A percentile compares a stretch with the other conserved stretches of the same genome.
Evolutionary conservation across 2,329 filamentous ascomycete genomes (phyloP).

Genomic region (Parascedosporium putredinis): DNA sequence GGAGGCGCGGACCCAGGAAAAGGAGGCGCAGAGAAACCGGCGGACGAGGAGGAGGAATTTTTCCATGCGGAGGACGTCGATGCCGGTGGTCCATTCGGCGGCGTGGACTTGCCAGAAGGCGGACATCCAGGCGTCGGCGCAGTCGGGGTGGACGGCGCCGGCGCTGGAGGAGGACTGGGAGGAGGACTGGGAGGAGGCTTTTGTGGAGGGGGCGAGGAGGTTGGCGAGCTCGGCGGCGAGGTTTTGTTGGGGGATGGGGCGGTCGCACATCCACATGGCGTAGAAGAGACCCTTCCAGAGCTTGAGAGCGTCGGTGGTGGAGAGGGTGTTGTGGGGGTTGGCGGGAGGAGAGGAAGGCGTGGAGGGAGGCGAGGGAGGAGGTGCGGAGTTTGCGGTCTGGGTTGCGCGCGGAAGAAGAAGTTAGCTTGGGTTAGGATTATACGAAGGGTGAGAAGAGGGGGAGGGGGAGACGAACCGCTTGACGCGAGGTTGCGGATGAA

Average conservation of each 20-base stretch:
- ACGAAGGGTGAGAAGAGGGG: not conserved
- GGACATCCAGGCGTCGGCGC: slow-evolving; percentile 37
- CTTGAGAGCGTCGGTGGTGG: slow-evolving; percentile 65
- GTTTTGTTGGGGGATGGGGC: slow-evolving; percentile 74
- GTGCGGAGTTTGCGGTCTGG: slow-evolving; percentile 69
- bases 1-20: slow-evolving; percentile 34
- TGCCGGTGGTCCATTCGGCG: slow-evolving; percentile 57
- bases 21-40: slow-evolving; percentile 63
- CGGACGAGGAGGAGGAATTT: slow-evolving; percentile 85
- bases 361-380: slow-evolving; percentile 65
- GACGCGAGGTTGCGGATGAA: slow-evolving; percentile 79
- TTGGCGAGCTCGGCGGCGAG: slow-evolving; percentile 69
- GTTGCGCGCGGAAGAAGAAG: not conserved
- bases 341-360: slow-evolving; percentile 61
- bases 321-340: slow-evolving; percentile 34
- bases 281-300: slow-evolving; percentile 95
- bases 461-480: slow-evolving; percentile 49
- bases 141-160: slow-evolving; percentile 17
- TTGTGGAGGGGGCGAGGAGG: slow-evolving; percentile 29
- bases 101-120: slow-evolving; percentile 65
- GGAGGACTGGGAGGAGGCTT: no score
- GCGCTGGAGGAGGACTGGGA: slow-evolving; percentile 28
- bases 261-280: slow-evolving; percentile 88
- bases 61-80: slow-evolving; percentile 73
- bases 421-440: no score